Base-by-base conservation (phyloP, 1,284 basidiomycete species). In the Papiliotrema fonsecae region DNA sequence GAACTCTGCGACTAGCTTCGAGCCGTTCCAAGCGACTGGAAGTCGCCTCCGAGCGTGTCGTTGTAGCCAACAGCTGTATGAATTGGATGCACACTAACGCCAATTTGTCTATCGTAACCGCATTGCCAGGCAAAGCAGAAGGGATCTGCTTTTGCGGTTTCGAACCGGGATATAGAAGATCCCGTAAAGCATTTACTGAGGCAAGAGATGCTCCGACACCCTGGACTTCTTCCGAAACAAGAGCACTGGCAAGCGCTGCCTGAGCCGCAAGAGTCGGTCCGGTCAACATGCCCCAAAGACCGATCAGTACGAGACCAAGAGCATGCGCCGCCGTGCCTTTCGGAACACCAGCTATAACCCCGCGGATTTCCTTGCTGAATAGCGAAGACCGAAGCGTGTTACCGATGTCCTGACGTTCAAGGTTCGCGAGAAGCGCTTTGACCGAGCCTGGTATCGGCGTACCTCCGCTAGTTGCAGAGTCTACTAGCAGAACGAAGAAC, bases 241-340 rank as follows among this genome's bases (percentile, higher is more conserved):
- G 58, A n/a, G 70, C 66, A 18, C 57, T 57, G 9, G 67, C 70
- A 6, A 74, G 57, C 9, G 65, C 57, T 1, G 62, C 65, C 38
- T 70, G 69, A 39, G 64, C 58, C 13, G 50, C 41, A 10, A 64
- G 49, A 4, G 60, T 47, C 22, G 68, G 66, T 32, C 65, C 63
- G 13, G 61, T 55, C 49, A 74, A 60, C 5, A 72, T 50, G 19
- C 68, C 66, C 71, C 72, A 73, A 10, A 74, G 57, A 27, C 70
- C 72, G 26, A 73, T 68, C 10, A 72, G 56, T 13, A 74, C 71
- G 16, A 74, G 57, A n/a, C 66, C 68, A 5, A 74, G 61, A 6
- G 67, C 65, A 40, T 70, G 69, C 4, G 65, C 57, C 0, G 65
- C 52, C 14, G 65, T 65, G 37, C 67, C 65, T 22, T 58, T 56